phyloP scores from a whole-genome alignment of 768 basidiomycete genomes.

The Imleria badia region DNA sequence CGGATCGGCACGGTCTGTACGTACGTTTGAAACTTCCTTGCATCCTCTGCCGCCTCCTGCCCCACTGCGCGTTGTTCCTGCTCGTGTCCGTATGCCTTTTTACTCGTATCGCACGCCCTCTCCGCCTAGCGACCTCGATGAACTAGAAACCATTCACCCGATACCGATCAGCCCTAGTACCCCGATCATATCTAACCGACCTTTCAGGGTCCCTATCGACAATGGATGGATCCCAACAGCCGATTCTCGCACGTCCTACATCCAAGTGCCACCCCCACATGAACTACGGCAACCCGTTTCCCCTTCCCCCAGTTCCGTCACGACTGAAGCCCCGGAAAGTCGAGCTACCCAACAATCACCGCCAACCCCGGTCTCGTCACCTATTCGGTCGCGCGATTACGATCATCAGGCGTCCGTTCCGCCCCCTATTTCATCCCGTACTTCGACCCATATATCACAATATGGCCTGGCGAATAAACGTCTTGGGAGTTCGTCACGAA shows the following conservation, averaged over 20 bases:
- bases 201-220: slow-evolving; percentile 16
- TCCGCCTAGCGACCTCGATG: slow-evolving; percentile 4
- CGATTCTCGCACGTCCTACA: slow-evolving; percentile 27
- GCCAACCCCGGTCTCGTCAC: slow-evolving; percentile 21
- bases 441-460: slow-evolving; percentile 33
- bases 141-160: slow-evolving; percentile 30
- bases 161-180: slow-evolving; percentile 27
- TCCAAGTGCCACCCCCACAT: slow-evolving; percentile 24
- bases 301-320: slow-evolving; percentile 14
- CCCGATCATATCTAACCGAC: slow-evolving; percentile 9
- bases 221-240: slow-evolving; percentile 31
- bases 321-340: slow-evolving; percentile 13
- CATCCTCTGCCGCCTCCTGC: slow-evolving; percentile 21
- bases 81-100: slow-evolving; percentile 21
- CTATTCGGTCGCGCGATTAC: slow-evolving; percentile 29
- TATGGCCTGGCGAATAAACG: slow-evolving; percentile 31
- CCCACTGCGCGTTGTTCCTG: no score
- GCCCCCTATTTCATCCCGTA: slow-evolving; percentile 25
- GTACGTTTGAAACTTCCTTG: slow-evolving; percentile 14
- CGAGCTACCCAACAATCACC: slow-evolving; percentile 5
- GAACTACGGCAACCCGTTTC: slow-evolving; percentile 14
- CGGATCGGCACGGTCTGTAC: slow-evolving; percentile 29
- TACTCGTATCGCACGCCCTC: slow-evolving; percentile 13
- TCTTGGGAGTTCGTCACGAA: no score
- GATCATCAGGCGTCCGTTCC: slow-evolving; percentile 24